Base-by-base conservation (phyloP, 805 yeast species). In the Candida oleophila region DNA sequence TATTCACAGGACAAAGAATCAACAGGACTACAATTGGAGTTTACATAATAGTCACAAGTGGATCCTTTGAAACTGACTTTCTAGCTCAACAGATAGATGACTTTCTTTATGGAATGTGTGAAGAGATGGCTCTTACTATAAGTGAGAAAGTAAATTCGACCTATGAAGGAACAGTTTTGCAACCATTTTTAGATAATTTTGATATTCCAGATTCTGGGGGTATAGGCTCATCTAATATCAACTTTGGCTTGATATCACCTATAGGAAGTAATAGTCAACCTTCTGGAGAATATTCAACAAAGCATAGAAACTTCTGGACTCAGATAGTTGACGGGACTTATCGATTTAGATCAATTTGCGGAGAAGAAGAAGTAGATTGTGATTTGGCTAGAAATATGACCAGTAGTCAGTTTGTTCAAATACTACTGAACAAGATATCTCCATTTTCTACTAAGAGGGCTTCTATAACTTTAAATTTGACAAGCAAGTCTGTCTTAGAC, bases 41-140 rank as follows among this genome's bases (percentile, higher is more conserved):
- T 3, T 84, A 81, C 53, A 62, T 86, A 9, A 68, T 79, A 1
- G 61, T 83, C 0, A 76, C 82, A 71, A 81, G 89, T 50, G 74
- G 77, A 14, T 64, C 63, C 2, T 68, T 68, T 44, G 47, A 65
- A 0, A 76, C 83, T 2, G 55, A 55, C 1, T 64, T 61, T 8
- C 49, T 85, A 5, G 74, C 74, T 34, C 43, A 46, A 0, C 74
- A 75, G 44, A 71, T 85, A 20, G 77, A 83, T 44, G 75, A 70
- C 21, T 78, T 76, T 41, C 52, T 85, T 1, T 15, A 48, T 8
- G 66, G 64, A 19, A 68, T 82, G 68, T 19, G 16, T n/a, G 22
- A 5, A 5, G 22, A 36, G 22, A 5, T 36, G 39, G 21, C n/a
- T n/a, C n/a, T n/a, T n/a, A n/a, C n/a, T n/a, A n/a, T n/a, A n/a